phyloP scores from a whole-genome alignment of 1,284 basidiomycete species.

The Leccinum pachyderme region DNA sequence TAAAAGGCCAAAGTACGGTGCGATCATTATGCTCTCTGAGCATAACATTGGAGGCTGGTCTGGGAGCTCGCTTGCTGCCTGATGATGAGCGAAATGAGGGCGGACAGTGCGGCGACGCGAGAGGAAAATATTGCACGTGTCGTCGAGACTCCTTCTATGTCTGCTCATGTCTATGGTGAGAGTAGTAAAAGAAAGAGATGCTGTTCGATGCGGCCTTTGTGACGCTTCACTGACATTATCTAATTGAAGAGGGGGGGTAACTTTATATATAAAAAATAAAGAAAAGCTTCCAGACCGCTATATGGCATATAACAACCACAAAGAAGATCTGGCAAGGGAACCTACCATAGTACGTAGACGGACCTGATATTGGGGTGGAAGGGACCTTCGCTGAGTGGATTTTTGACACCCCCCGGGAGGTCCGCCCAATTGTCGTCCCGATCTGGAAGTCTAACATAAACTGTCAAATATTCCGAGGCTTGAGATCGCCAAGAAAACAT shows the following conservation, averaged over 20 bases:
- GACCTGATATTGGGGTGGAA: constrained; percentile 3
- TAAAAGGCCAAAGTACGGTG: constrained; percentile 11
- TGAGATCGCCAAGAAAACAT: constrained; percentile 8
- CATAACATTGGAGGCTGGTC: constrained; percentile 5
- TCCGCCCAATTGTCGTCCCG: constrained; percentile 27
- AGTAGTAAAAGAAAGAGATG: constrained; percentile 17
- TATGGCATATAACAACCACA: constrained; percentile 13
- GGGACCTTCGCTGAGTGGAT: constrained; percentile 22
- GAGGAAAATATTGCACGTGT: constrained; percentile 30
- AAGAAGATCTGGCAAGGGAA: constrained; percentile 16
- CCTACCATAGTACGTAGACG: background rate
- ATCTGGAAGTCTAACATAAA: constrained; percentile 15
- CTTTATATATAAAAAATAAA: constrained; percentile 12
- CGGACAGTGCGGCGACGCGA: constrained; percentile 18
- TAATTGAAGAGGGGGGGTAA: constrained; percentile 14
- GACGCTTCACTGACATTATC: constrained; percentile 4
- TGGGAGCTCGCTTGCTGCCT: constrained; percentile 13
- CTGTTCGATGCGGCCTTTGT: constrained; percentile 25
- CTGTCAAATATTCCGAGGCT: constrained; percentile 5
- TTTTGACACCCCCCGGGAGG: constrained; percentile 5
- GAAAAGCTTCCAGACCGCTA: background rate
- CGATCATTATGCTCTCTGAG: constrained; percentile 6
- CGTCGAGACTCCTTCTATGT: constrained; percentile 29
- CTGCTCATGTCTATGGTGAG: constrained; percentile 20
- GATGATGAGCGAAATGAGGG: constrained; percentile 10